phyloP scores from a whole-genome alignment of 805 yeast genomes.

The Saccharomyces paradoxus region DNA sequence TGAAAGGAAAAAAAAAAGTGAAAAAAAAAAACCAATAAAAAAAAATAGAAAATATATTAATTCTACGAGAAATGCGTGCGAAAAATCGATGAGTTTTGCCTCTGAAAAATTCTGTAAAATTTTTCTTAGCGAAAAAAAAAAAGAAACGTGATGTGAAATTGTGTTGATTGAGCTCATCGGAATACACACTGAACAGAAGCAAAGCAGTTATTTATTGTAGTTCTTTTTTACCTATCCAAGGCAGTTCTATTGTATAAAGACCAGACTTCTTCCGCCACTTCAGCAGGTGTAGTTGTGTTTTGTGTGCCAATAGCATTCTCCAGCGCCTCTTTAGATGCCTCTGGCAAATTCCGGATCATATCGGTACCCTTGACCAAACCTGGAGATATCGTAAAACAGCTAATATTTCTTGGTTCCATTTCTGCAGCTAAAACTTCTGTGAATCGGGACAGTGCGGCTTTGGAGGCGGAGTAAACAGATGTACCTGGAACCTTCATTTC shows the following conservation, averaged over 20 bases:
- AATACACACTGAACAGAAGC: not conserved
- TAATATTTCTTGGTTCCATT: constrained; percentile 12
- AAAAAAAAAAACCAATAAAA: not conserved
- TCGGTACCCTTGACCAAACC: constrained; percentile 24
- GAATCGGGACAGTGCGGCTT: constrained; percentile 25
- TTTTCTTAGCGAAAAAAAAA: not conserved
- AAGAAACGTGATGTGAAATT: not conserved
- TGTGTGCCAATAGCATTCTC: not conserved
- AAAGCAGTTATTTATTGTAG: not conserved
- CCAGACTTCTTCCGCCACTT: constrained; percentile 16
- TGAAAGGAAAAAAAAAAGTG: not conserved
- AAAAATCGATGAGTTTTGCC: not conserved
- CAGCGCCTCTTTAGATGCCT: not conserved
- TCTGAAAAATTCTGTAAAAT: not conserved
- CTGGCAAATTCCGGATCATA: constrained; percentile 14
- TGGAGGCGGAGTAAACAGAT: constrained; percentile 27
- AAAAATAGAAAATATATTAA: not conserved
- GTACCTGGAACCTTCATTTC: constrained; percentile 21
- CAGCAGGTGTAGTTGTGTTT: constrained; percentile 3
- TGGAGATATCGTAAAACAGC: constrained; percentile 13
- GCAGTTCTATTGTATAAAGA: not conserved
- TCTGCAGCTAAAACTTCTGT: constrained; percentile 20
- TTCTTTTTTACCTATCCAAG: not conserved
- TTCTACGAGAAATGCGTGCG: not conserved
- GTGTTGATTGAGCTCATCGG: not conserved